phyloP scores from a whole-genome alignment of 257 asterid species.

The Lantana camara region DNA sequence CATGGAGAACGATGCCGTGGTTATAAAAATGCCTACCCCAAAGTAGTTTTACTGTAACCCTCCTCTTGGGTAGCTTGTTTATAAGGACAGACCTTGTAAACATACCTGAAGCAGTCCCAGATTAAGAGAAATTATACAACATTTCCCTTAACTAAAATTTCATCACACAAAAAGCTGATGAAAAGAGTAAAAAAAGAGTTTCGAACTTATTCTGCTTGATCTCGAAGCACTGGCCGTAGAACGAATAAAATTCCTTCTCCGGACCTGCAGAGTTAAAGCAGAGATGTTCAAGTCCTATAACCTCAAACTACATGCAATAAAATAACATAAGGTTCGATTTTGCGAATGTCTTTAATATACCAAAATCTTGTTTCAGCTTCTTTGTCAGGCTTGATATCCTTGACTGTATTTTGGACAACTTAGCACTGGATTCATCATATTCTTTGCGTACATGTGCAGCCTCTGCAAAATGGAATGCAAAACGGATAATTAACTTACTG shows the following conservation, averaged over 20 bases:
- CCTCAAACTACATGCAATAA: conserved; percentile 1
- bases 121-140: conserved; percentile 24
- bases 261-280: conserved; percentile 66
- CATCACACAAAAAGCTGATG: conserved; percentile 9
- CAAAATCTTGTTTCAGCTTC: conserved; percentile 90
- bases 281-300: conserved; percentile 27
- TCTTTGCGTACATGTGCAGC: conserved; percentile 86
- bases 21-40: conserved; percentile 71
- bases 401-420: conserved; percentile 83
- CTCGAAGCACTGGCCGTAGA: conserved; percentile 92
- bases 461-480: conserved; percentile 51
- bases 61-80: conserved; percentile 94
- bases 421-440: conserved; percentile 77
- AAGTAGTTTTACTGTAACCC: conserved; percentile 85
- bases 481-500: conserved; percentile 28
- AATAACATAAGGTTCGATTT: conserved; percentile 19
- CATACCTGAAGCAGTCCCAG: conserved; percentile 62
- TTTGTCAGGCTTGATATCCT: conserved; percentile 83
- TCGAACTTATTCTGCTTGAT: conserved; percentile 86
- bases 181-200: conserved; percentile 24
- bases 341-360: conserved; percentile 41
- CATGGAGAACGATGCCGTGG: conserved; percentile 15
- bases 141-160: conserved; percentile 4
- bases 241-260: conserved; percentile 90
- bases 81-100: conserved; percentile 87